These are phyloP conservation scores for Sphaerostilbella broomeana DNA, from an alignment of 2,329 filamentous ascomycete genomes.

Conservation along the genomic window DNA sequence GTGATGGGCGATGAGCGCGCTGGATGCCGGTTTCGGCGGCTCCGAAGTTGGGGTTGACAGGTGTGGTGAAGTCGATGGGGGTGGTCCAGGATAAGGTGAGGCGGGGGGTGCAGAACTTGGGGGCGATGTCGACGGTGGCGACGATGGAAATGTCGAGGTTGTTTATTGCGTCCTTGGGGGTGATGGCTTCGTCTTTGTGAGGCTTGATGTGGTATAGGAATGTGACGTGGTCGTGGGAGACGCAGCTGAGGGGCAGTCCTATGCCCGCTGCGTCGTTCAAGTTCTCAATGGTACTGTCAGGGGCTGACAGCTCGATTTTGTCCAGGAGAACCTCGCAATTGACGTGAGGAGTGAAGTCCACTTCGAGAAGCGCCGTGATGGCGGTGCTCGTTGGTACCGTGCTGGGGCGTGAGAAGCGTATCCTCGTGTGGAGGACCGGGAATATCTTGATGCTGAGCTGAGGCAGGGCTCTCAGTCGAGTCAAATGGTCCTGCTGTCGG, in stretches of 20 bases:
- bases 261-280: conserved; percentile 45
- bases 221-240: conserved; percentile 67
- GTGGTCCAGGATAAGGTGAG: conserved; percentile 64
- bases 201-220: conserved; percentile 64
- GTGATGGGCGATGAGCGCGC: conserved; percentile 55
- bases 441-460: conserved; percentile 57
- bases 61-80: conserved; percentile 60
- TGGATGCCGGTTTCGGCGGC: conserved; percentile 50
- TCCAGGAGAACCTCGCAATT: conserved; percentile 60
- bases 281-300: conserved; percentile 52
- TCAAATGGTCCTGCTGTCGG: conserved; percentile 53
- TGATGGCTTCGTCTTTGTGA: conserved; percentile 35
- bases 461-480: conserved; percentile 58
- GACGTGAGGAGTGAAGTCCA: conserved; percentile 66
- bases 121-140: conserved; percentile 50
- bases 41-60: conserved; percentile 58
- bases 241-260: conserved; percentile 52
- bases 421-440: conserved; percentile 64
- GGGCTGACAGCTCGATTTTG: conserved; percentile 50
- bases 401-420: conserved; percentile 62
- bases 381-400: conserved; percentile 51
- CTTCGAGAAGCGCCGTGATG: conserved; percentile 63
- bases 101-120: conserved; percentile 51
- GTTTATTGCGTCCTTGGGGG: conserved; percentile 40
- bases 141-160: conserved; percentile 55